Evolutionary conservation across 2,329 filamentous ascomycete genomes (phyloP).

Genomic region (Arachnomyces sp.): DNA sequence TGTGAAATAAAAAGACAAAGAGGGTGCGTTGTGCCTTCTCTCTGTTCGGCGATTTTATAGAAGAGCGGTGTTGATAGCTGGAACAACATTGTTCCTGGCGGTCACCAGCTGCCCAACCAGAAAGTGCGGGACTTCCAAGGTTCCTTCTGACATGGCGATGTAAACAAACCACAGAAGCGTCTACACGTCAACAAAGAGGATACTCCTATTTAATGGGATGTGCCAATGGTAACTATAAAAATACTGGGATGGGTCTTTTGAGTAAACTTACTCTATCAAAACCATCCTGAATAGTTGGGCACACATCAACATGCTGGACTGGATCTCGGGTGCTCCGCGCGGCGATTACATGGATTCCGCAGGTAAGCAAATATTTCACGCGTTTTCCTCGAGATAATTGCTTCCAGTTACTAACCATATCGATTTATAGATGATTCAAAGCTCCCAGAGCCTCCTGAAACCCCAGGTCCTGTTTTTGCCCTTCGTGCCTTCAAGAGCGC

Average conservation of each 20-base stretch:
- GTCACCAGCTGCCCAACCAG: not conserved
- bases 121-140: not conserved
- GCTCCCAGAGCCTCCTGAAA: constrained; percentile 52
- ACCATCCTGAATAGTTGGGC: constrained; percentile 3
- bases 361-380: constrained; percentile 16
- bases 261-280: too few species aligned
- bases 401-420: constrained; percentile 29
- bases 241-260: too few species aligned
- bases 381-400: constrained; percentile 1
- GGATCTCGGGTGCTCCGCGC: constrained; percentile 24
- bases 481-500: constrained; percentile 58
- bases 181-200: constrained; percentile 27
- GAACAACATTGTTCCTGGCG: constrained; percentile 4
- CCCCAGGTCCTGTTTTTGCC: constrained; percentile 57
- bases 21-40: too few species aligned
- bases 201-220: too few species aligned
- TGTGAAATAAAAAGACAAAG: not conserved
- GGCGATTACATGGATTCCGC: constrained; percentile 20
- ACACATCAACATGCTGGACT: constrained; percentile 26
- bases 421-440: constrained; percentile 59
- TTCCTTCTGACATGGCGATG: not conserved
- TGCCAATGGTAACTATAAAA: constrained; percentile 11
- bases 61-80: not conserved
- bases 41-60: too few species aligned
- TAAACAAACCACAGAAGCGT: constrained; percentile 9